Base-by-base conservation (phyloP, 106 monocot species). In the Posidonia australis region DNA sequence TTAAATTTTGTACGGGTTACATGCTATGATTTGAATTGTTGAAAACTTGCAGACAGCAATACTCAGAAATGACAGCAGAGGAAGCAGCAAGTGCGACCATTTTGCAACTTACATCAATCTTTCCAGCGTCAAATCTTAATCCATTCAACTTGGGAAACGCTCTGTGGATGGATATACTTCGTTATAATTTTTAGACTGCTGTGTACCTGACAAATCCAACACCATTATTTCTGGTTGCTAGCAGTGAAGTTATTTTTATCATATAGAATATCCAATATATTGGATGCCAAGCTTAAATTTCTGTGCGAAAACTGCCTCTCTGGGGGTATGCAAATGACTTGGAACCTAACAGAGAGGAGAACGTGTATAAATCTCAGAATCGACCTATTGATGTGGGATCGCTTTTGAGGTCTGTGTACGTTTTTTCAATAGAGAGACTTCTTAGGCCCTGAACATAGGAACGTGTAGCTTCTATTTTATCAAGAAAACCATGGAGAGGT, bases 81-180 rank as follows among this genome's bases (percentile, higher is more conserved):
- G n/a, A 9, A 36, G 45, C 16, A 27, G 44, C 58, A 74, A 32
- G 30, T 59, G 24, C 10, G 72, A 81, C 45, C 83, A 86, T 53
- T 86, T 86, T 67, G 90, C 51, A 30, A 42, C 78, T 0, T 65
- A 78, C 49, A 69, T 90, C 58, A 51, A 75, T 72, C 68, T 86
- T 29, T 10, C 61, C 54, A 14, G 13, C 22, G 5, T 0, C 36
- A 66, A 71, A 66, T 53, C 51, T 27, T 60, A 55, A 46, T 3
- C 58, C 17, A 58, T 12, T 4, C 18, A 49, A 17, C 3, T 14
- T 0, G 49, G 18, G 13, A n/a, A 49, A 49, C 5, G 48, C 17
- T 16, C 13, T 49, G 13, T 49, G 4, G 13, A 4, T n/a, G 13
- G n/a, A 49, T 16, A 49, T 2, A 16, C 10, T 49, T 14, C 13